Conservation (phyloP, 192 early-diverging fungal species). For the Podila verticillata region DNA sequence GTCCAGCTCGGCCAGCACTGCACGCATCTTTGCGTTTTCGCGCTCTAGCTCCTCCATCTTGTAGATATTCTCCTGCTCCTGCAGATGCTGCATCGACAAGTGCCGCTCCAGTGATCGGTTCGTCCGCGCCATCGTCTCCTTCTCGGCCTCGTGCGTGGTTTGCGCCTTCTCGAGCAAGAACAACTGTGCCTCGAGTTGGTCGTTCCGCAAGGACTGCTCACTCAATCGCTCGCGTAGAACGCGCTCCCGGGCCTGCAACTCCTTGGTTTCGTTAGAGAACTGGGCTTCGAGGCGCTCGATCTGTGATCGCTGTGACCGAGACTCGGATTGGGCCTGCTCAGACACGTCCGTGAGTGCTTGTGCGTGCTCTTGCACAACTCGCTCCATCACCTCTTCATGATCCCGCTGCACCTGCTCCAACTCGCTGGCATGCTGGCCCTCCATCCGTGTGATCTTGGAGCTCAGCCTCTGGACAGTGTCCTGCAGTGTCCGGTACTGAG, state of each 20-base stretch:
- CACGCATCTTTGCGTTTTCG: constrained; percentile 9
- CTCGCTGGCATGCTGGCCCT: constrained; percentile 28
- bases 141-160: constrained; percentile 5
- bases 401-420: constrained; percentile 19
- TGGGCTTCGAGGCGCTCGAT: background rate
- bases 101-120: constrained; percentile 40
- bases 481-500: constrained; percentile 29
- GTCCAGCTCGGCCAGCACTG: constrained; percentile 12
- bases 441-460: constrained; percentile 30
- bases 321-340: background rate
- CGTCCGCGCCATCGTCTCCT: constrained; percentile 9
- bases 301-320: background rate
- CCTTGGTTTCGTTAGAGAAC: constrained; percentile 5
- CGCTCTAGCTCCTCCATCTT: constrained; percentile 29
- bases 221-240: constrained; percentile 22
- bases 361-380: constrained; percentile 14
- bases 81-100: constrained; percentile 32
- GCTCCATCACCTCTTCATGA: constrained; percentile 13
- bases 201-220: background rate
- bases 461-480: constrained; percentile 37
- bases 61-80: constrained; percentile 31
- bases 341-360: background rate
- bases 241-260: constrained; percentile 25
- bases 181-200: constrained; percentile 23
- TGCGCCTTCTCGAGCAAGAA: constrained; percentile 15